Conservation (phyloP, 202 grass and related monocot species). For the Brachypodium distachyon region DNA sequence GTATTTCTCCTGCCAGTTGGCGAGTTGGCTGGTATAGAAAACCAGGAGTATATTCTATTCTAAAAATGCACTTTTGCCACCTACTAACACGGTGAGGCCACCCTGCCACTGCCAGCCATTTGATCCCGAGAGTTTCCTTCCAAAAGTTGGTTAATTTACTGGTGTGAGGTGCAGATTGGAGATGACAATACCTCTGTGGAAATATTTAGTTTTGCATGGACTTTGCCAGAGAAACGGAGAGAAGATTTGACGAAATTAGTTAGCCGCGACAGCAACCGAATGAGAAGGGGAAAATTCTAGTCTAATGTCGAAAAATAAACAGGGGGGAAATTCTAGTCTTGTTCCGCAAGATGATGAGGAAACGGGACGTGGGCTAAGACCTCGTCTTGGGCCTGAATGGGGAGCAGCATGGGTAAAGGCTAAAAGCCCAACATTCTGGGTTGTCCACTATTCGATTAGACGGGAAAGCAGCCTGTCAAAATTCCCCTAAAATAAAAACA, state of each 20-base stretch:
- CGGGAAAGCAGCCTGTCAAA: too few species aligned
- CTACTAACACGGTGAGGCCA: neutral
- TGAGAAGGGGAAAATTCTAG: neutral
- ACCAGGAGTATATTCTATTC: too few species aligned
- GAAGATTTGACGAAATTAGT: neutral
- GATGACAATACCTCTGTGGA: too few species aligned
- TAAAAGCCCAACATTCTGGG: too few species aligned
- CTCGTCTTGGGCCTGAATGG: too few species aligned
- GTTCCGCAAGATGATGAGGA: neutral
- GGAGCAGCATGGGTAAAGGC: too few species aligned
- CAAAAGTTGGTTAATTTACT: neutral
- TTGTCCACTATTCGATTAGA: too few species aligned
- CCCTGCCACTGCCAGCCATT: neutral
- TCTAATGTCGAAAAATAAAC: too few species aligned
- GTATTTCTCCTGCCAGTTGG: too few species aligned
- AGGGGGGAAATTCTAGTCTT: neutral
- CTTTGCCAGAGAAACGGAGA: neutral
- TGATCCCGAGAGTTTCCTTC: neutral
- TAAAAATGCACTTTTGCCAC: neutral
- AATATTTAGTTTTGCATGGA: neutral
- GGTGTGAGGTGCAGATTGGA: neutral
- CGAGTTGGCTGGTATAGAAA: neutral
- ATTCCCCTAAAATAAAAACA: too few species aligned
- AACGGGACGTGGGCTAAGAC: neutral
- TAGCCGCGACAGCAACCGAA: neutral